These are phyloP conservation scores for Kazachstania psychrophila DNA, from an alignment of 805 yeast species.

Conservation along the genomic window DNA sequence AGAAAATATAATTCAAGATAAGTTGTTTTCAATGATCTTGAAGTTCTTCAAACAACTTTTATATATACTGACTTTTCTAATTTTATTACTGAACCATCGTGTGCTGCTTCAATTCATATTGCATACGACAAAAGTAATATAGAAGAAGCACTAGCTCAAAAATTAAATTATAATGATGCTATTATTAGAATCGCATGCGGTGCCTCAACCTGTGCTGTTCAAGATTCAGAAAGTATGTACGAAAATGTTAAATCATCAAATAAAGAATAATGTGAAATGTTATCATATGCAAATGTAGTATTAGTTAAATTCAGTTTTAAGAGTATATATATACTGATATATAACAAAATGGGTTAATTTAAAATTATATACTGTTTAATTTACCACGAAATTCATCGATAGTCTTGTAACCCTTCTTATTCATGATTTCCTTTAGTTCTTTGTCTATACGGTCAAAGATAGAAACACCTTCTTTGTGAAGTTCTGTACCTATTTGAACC, in stretches of 20 bases:
- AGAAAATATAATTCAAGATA: conserved; percentile 33
- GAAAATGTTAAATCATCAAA: neutral
- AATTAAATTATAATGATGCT: conserved; percentile 31
- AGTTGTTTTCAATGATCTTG: conserved; percentile 40
- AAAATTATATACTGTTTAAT: conserved; percentile 14
- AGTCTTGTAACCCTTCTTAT: conserved; percentile 21
- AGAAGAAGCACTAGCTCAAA: conserved; percentile 6
- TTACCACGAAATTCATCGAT: conserved; percentile 28
- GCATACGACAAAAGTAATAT: conserved; percentile 29
- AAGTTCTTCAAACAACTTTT: conserved; percentile 45
- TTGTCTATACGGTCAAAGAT: conserved; percentile 19
- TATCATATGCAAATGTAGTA: too few relatives aligned
- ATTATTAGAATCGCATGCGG: conserved; percentile 54
- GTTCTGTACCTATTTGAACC: conserved; percentile 27
- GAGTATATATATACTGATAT: too few relatives aligned
- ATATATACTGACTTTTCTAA: conserved; percentile 42
- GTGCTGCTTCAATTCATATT: conserved; percentile 57
- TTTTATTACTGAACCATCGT: conserved; percentile 55
- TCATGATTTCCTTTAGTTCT: conserved; percentile 21
- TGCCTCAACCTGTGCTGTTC: conserved; percentile 31
- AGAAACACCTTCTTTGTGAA: conserved; percentile 22
- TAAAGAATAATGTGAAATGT: neutral
- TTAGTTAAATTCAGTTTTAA: too few relatives aligned
- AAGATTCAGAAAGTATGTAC: conserved; percentile 15
- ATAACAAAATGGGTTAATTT: too few relatives aligned